These are phyloP conservation scores for Boletus vermiculosoides DNA, from an alignment of 768 basidiomycete species.

Conservation along the genomic window DNA sequence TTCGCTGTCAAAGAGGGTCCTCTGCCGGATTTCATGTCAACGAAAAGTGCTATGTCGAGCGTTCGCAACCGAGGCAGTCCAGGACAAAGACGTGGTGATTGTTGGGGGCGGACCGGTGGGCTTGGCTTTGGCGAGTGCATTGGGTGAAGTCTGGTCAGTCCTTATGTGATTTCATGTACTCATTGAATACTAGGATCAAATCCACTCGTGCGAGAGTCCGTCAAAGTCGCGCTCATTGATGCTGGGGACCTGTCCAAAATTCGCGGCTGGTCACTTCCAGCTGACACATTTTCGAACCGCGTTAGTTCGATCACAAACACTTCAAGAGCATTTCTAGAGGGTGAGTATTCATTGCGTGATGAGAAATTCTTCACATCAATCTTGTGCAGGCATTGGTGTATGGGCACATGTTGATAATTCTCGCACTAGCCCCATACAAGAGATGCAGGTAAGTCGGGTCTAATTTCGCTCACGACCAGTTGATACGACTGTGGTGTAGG, in stretches of 20 bases:
- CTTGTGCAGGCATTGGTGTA: conserved; percentile 66
- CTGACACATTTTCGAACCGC: conserved; percentile 70
- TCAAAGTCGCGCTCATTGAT: conserved; percentile 76
- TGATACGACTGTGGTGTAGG: conserved; percentile 39
- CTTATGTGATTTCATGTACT: not conserved
- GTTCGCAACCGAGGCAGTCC: conserved; percentile 23
- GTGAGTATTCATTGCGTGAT: conserved; percentile 36
- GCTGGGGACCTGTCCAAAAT: conserved; percentile 72
- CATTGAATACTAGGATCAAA: conserved; percentile 48
- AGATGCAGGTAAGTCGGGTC: conserved; percentile 69
- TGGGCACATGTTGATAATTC: conserved; percentile 72
- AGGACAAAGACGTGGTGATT: conserved; percentile 84
- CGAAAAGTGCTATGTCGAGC: conserved; percentile 8
- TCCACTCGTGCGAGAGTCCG: conserved; percentile 44
- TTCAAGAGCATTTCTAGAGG: conserved; percentile 63
- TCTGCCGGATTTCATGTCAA: conserved; percentile 1
- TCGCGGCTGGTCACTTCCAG: conserved; percentile 59
- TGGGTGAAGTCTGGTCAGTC: conserved; percentile 51
- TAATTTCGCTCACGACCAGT: not conserved
- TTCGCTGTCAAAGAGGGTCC: conserved; percentile 7
- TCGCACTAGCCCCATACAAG: conserved; percentile 71
- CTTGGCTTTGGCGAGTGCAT: conserved; percentile 81
- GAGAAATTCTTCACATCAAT: not conserved
- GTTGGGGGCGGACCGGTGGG: conserved; percentile 95
- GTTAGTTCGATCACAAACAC: conserved; percentile 83